Evolutionary conservation across 2,329 filamentous ascomycete genomes (phyloP), one percentile per base, ranked within the genome.

Genomic region (Aspergillus transmontanensis): DNA sequence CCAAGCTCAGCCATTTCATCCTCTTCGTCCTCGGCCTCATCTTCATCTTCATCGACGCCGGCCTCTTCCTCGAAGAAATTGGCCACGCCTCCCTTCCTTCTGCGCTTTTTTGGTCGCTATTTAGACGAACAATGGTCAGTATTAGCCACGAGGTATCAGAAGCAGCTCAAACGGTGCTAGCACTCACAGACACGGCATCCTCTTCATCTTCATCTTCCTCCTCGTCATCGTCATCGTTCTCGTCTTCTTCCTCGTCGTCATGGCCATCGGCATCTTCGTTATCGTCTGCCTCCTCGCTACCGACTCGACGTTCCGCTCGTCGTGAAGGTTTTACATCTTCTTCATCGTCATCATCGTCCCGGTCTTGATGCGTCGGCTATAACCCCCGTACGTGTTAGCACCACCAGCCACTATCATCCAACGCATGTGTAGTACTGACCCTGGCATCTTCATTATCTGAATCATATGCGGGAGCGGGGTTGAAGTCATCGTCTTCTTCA

Each of bases 11-110:
- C 93, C 70, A 93, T 89, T 63, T 92, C 88, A 60, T 96, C 93
- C 70, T 96, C 93, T 70, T 97, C 94, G 58, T 96, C 93, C 68
- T 96, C 93, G 65, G 92, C 91, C 69, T 87, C 90, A 71, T 97
- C 93, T 71, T 96, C 93, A 67, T 96, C 89, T 63, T 91, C 95
- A 74, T 98, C 95, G 70, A 99, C 95, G 81, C 97, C 95, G 77
- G 95, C 95, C 84, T 99, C 95, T 73, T 94, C 92, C 88, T 99
- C 95, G 81, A 99, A 89, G 87, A 97, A 97, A 73, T 90, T 89
- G 71, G 92, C 92, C 67, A 92, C 88, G 68, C 86, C 86, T 68
- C 91, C 88, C 76, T 87, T 88, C 77, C 89, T 90, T 74, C 85
- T 81, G 62, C 94, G 91, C 79, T 98, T 98, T 71, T 90, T 87